Evolutionary conservation across 129 eudicot species (phyloP), one percentile per base, ranked within the genome.

Genomic region (Sambucus nigra): DNA sequence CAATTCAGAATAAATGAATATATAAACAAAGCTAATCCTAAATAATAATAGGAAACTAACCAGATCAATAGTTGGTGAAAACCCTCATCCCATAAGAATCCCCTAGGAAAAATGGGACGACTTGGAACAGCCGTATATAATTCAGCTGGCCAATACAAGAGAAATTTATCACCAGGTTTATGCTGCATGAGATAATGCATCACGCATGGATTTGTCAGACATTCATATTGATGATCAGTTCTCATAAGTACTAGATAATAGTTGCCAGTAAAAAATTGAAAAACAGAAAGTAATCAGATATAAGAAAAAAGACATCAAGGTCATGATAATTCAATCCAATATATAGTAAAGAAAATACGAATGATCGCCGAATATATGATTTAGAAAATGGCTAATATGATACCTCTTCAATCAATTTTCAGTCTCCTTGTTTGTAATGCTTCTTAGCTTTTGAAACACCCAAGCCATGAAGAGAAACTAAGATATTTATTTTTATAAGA

Each of bases 81-180:
- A 63, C 99, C 99, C 74, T 92, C 99, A 62, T 92, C 99, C 99
- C 99, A 92, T 51, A 92, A 55, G 41, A 92, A 92, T 54, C 99
- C 99, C 66, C 99, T 72, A 8, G 99, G 99, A 63, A 92, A 92
- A 69, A 83, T 74, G 25, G 99, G 86, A 22, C 99, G 99, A 66
- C 99, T 82, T 54, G 99, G 99, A 74, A 92, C 96, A 45, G 99
- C 99, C 64, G 99, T 79, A 73, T 86, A 86, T 58, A 92, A 74
- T 69, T 86, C 99, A 58, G 96, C 96, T 39, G 99, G 94, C 96
- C 96, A 92, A 70, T 92, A 92, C 57, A 67, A 72, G 54, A 82
- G 40, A 60, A 73, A 79, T 55, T 80, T 70, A 52, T 80, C 80
- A 54, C 76, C 86, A 75, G 68, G 51, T 51, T 47, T 57, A 55